Evolutionary conservation across 768 basidiomycete genomes (phyloP).

Genomic region (Rubroboletus satanas): DNA sequence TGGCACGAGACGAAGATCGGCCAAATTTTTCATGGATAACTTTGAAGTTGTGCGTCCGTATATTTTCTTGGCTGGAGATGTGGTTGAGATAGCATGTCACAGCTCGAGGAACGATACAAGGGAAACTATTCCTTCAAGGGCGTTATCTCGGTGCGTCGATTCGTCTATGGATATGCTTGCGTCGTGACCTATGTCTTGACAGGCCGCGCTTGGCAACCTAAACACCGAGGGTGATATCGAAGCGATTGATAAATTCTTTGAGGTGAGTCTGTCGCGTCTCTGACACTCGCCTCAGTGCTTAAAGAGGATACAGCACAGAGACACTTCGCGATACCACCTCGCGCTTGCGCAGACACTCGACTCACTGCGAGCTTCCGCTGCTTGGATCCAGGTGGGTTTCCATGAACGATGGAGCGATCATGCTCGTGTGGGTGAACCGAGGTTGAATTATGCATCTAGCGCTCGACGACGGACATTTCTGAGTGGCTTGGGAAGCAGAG

Average conservation of each 20-base stretch:
- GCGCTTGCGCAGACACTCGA: conserved; percentile 67
- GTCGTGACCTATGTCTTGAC: conserved; percentile 10
- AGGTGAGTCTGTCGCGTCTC: conserved; percentile 39
- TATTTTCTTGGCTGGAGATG: neutral
- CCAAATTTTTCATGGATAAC: conserved; percentile 64
- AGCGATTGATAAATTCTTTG: conserved; percentile 67
- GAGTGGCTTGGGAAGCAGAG: conserved; percentile 43
- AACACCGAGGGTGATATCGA: conserved; percentile 67
- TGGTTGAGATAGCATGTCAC: conserved; percentile 1
- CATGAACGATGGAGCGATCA: neutral
- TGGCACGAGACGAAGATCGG: conserved; percentile 48
- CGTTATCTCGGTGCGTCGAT: conserved; percentile 47
- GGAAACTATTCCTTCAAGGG: conserved; percentile 58
- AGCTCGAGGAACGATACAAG: conserved; percentile 68
- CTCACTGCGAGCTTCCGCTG: conserved; percentile 53
- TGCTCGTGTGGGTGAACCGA: neutral
- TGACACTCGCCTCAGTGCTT: neutral
- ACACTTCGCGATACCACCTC: conserved; percentile 65
- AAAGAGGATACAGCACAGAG: conserved; percentile 45
- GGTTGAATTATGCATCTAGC: conserved; percentile 33
- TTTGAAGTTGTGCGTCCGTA: conserved; percentile 52
- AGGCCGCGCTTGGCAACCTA: conserved; percentile 44
- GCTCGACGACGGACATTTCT: conserved; percentile 54
- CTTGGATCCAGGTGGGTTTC: conserved; percentile 57
- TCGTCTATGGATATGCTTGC: neutral